phyloP scores from a whole-genome alignment of 805 yeast genomes.

The Saccharomycopsis sp. region DNA sequence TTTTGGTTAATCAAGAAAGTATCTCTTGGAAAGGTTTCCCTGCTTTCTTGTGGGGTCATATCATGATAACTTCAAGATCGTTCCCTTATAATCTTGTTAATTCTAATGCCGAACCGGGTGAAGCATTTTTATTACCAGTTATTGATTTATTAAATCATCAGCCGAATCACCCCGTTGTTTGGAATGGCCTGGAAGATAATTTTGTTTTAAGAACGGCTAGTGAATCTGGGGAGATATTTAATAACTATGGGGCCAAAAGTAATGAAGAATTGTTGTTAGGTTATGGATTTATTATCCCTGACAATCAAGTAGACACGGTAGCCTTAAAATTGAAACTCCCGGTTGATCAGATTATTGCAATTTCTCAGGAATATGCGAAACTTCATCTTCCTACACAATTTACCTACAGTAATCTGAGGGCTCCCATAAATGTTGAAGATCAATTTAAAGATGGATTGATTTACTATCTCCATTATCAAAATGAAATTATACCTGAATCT shows the following conservation, averaged over 20 bases:
- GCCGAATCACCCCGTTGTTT: conserved; percentile 51
- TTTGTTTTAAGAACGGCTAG: conserved; percentile 4
- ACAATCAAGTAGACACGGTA: conserved; percentile 51
- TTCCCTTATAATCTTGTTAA: conserved; percentile 52
- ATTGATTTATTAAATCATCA: conserved; percentile 76
- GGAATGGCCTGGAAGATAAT: conserved; percentile 38
- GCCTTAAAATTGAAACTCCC: conserved; percentile 57
- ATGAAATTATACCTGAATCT: conserved; percentile 24
- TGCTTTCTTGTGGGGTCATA: conserved; percentile 69
- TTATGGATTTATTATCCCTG: conserved; percentile 65
- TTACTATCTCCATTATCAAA: conserved; percentile 11
- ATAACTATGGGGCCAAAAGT: conserved; percentile 84
- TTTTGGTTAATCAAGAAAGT: conserved; percentile 22
- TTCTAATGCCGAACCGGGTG: conserved; percentile 31
- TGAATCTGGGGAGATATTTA: conserved; percentile 50
- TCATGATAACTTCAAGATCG: conserved; percentile 69
- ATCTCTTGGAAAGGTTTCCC: conserved; percentile 56
- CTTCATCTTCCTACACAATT: conserved; percentile 21
- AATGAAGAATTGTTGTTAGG: conserved; percentile 77
- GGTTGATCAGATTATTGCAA: conserved; percentile 25
- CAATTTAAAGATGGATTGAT: conserved; percentile 17
- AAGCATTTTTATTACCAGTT: conserved; percentile 70
- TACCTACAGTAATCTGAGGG: conserved; percentile 15
- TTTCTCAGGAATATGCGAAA: conserved; percentile 28
- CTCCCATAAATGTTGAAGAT: conserved; percentile 29